Base-by-base conservation (phyloP, 2,329 filamentous ascomycete genomes). In the Clonostachys solani region DNA sequence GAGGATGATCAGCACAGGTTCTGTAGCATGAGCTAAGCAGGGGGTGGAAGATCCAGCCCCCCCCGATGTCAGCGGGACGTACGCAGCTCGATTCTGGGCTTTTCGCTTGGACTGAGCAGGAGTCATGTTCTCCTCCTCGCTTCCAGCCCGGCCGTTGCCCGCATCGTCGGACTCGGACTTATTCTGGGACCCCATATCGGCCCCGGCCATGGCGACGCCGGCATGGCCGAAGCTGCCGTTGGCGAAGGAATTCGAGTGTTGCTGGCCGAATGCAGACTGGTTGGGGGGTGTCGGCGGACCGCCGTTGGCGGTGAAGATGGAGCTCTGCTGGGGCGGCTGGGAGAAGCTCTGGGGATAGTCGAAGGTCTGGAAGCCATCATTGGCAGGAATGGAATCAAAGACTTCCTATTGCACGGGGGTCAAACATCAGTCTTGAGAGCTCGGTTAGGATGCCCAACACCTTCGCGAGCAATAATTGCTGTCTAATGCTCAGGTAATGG, bases 61-160 rank as follows among this genome's bases (percentile, higher is more conserved):
- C 79, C 59, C 79, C 72, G 56, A 77, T 70, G 10, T 29, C 23
- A 29, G 23, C 23, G 9, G 10, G 75, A 79, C 79, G 53, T 71
- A 83, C 80, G 80, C 80, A 55, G 78, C 78, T 55, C 80, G 71
- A 52, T 83, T 83, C 62, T 83, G 80, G 42, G 78, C 79, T 59
- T 83, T 83, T 50, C 80, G 72, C 56, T 77, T 71, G 10, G 75
- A 78, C 57, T 82, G 78, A 6, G 78, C 77, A 1, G 78, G 79
- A 18, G 77, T 81, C 58, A 80, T 47, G 44, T 74, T 67, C 42
- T 78, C 79, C 12, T 81, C 78, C 36, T 80, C 81, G 57, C 79
- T 79, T 16, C 70, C 75, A 19, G 58, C 64, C 37, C 60, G 62
- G 17, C 44, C 33, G 55, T 52, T 42, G 58, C 57, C 56, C 10